Base-by-base conservation (phyloP, 192 early-diverging fungal species). In the Piromyces finnis region DNA sequence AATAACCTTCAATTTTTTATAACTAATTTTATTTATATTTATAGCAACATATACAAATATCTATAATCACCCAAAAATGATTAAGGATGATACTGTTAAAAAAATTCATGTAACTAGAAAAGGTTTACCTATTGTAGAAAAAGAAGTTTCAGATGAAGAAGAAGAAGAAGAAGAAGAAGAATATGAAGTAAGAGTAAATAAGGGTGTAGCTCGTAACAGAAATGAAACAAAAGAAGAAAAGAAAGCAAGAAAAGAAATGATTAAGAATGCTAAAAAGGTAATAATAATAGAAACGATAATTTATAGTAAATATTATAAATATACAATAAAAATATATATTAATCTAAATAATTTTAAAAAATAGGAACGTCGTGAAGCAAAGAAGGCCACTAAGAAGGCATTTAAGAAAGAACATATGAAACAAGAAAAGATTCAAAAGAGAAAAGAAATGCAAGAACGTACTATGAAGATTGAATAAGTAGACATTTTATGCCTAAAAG, bases 221-320 rank as follows among this genome's bases (percentile, higher is more conserved):
- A 83, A 83, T n/a, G 98, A 99, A 87, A 90, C 92, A 1, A 91
- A 89, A 81, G 98, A 96, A 79, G 96, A 99, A 81, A 97, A 97
- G 91, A 94, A 93, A 84, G 87, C 86, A 77, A 90, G 98, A 78
- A 99, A 99, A 85, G 89, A 88, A 81, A 89, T 89, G 32, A 82
- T 96, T 81, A 98, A 99, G 84, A 92, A 90, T 32, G 91, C 92
- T 29, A 93, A 93, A 85, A 90, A 86, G 90, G 90, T 88, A 90
- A 68, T 78, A 30, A 14, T 22, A 17, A 82, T 36, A 29, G 12
- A 79, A 29, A 26, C 9, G n/a, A 29, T 35, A 27, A 35, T n/a
- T n/a, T n/a, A n/a, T n/a, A n/a, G n/a, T n/a, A n/a, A n/a, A n/a
- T n/a, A n/a, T n/a, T n/a, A n/a, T n/a, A n/a, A n/a, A n/a, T n/a